A percentile compares a stretch with the other conserved stretches of the same genome.
phyloP scores from a whole-genome alignment of 176 grass and related monocot genomes.

The Hordeum marinum region DNA sequence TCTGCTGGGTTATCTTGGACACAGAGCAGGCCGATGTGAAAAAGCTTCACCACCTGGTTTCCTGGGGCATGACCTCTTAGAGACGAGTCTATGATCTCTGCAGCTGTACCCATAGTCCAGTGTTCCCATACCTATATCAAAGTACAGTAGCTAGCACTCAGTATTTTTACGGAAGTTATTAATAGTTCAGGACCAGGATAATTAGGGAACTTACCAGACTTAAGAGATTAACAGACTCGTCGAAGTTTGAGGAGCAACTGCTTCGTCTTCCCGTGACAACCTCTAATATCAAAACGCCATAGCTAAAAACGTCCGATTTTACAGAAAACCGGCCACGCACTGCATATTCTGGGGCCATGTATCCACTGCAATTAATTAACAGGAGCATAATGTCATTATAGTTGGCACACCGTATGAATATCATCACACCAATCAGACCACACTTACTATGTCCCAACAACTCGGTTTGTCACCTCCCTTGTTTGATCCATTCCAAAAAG shows the following conservation, averaged over 20 bases:
- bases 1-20: slow-evolving; percentile 44
- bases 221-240: slow-evolving; percentile 38
- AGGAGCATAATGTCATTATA: background rate
- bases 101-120: slow-evolving; percentile 32
- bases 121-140: slow-evolving; percentile 51
- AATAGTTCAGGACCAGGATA: background rate
- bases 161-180: background rate
- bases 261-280: slow-evolving; percentile 49
- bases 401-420: background rate
- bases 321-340: slow-evolving; percentile 48
- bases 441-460: slow-evolving; percentile 64
- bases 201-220: slow-evolving; percentile 9
- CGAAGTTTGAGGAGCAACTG: background rate
- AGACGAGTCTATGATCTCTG: slow-evolving; percentile 27
- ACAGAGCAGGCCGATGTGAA: slow-evolving; percentile 58
- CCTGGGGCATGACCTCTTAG: slow-evolving; percentile 8
- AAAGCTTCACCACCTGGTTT: slow-evolving; percentile 20
- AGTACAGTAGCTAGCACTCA: background rate
- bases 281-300: slow-evolving; percentile 55
- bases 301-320: slow-evolving; percentile 1
- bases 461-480: slow-evolving; percentile 25
- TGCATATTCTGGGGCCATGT: slow-evolving; percentile 29
- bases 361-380: background rate
- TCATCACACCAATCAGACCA: background rate
- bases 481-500: slow-evolving; percentile 43